Conservation (phyloP, 2,329 filamentous ascomycete genomes). For the Chaetomiaceae sp. region DNA sequence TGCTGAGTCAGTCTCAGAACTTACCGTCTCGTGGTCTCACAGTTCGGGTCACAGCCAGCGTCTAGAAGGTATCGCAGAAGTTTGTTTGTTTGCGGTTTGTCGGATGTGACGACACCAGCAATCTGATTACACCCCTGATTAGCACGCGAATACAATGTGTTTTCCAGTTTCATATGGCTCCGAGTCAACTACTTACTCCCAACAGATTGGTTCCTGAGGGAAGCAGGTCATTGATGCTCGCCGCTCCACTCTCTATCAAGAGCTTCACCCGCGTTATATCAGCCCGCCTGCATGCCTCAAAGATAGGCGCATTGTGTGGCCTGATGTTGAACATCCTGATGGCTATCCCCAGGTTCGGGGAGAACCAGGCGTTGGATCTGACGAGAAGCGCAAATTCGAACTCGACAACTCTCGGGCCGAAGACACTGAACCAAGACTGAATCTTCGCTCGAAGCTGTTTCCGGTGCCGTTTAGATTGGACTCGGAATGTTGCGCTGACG, state of each 20-base stretch:
- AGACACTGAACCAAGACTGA: not conserved
- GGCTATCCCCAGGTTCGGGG: not conserved
- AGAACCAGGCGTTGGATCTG: not conserved
- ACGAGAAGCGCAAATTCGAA: not conserved
- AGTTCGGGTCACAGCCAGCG: not conserved
- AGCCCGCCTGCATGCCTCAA: not conserved
- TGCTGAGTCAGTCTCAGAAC: not conserved
- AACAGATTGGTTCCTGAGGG: not conserved
- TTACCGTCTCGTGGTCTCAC: not conserved
- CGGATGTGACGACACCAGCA: too few relatives aligned
- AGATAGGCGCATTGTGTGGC: not conserved
- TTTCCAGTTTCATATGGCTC: too few relatives aligned
- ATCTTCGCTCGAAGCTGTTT: not conserved
- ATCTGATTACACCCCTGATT: too few relatives aligned
- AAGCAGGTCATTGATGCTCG: not conserved
- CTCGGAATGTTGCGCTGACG: not conserved
- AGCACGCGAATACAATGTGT: too few relatives aligned
- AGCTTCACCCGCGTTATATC: not conserved
- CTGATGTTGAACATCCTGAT: not conserved
- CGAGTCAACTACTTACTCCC: not conserved
- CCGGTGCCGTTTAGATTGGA: not conserved
- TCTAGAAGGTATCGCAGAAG: slow-evolving; percentile 1
- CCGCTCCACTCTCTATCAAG: not conserved
- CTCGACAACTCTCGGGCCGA: not conserved
- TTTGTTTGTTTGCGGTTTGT: not conserved